Conservation (phyloP, 164 flowering plant species). For the Platanus orientalis region DNA sequence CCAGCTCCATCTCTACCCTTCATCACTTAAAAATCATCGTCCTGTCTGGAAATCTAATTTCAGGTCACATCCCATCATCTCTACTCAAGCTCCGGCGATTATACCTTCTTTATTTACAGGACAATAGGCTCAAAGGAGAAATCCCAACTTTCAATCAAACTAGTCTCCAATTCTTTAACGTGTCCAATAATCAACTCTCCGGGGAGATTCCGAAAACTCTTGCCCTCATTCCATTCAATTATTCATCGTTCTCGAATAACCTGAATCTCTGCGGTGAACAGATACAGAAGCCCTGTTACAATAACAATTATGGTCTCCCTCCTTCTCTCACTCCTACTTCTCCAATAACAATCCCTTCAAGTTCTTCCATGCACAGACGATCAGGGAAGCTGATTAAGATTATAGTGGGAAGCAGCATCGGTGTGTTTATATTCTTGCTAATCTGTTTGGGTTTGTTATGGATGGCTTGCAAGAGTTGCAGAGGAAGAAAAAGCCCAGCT, state of each 20-base stretch:
- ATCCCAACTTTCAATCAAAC: too few species aligned
- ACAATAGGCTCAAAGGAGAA: too few species aligned
- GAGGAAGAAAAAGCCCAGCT: slow-evolving; percentile 8
- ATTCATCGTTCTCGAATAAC: slow-evolving; percentile 54
- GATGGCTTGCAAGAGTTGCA: slow-evolving; percentile 9
- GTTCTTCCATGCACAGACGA: slow-evolving; percentile 5
- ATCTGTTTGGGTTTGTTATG: slow-evolving; percentile 21
- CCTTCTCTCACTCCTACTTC: slow-evolving; percentile 17
- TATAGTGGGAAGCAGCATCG: slow-evolving; percentile 36
- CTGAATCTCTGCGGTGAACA: slow-evolving; percentile 57
- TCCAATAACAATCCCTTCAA: slow-evolving; percentile 5
- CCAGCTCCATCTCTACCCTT: too few species aligned
- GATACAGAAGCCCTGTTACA: slow-evolving; percentile 31
- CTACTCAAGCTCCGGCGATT: too few species aligned
- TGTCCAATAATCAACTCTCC: too few species aligned
- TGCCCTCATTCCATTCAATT: too few species aligned
- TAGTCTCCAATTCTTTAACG: too few species aligned
- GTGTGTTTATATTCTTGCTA: slow-evolving; percentile 36
- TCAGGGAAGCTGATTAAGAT: slow-evolving; percentile 29
- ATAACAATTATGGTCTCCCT: not conserved
- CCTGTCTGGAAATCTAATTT: too few species aligned
- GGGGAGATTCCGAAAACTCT: too few species aligned
- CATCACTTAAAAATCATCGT: too few species aligned
- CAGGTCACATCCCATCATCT: too few species aligned
- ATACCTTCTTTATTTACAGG: too few species aligned